A percentile compares a stretch with the other conserved stretches of the same genome.
These are phyloP conservation scores for Clonostachys rhizophaga DNA, from an alignment of 2,329 filamentous ascomycete species.

Conservation along the genomic window DNA sequence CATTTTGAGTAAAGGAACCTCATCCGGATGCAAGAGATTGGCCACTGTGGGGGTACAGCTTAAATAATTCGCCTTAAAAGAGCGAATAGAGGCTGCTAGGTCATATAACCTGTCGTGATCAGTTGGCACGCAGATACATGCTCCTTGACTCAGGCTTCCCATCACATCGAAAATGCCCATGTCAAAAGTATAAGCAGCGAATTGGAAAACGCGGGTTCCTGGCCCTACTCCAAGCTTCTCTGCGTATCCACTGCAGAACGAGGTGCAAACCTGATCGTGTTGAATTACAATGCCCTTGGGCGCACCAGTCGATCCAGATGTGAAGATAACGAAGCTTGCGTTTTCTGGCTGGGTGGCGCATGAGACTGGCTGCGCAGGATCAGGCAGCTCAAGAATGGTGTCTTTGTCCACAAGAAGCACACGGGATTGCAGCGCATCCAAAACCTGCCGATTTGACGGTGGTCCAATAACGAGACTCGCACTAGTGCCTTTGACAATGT, in stretches of 20 bases:
- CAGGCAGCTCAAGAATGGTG: not conserved
- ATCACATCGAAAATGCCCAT: slow-evolving; percentile 26
- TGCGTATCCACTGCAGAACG: not conserved
- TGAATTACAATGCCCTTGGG: slow-evolving; percentile 8
- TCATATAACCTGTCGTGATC: slow-evolving; percentile 8
- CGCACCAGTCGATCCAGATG: slow-evolving; percentile 7
- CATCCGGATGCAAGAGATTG: not conserved
- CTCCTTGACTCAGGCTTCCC: slow-evolving; percentile 10
- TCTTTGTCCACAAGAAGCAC: not conserved
- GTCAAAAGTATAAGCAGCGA: slow-evolving; percentile 46
- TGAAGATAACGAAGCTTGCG: slow-evolving; percentile 7
- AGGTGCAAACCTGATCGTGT: slow-evolving; percentile 7
- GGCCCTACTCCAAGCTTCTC: not conserved
- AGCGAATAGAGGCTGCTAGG: not conserved
- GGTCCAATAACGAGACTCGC: slow-evolving; percentile 6
- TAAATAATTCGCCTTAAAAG: not conserved
- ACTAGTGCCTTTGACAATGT: slow-evolving; percentile 3
- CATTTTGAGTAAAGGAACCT: slow-evolving; percentile 1
- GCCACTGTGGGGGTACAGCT: slow-evolving; percentile 2
- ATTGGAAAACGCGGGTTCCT: slow-evolving; percentile 45
- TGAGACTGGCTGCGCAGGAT: not conserved
- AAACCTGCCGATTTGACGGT: not conserved
- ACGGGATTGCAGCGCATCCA: not conserved
- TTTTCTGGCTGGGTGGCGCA: not conserved
- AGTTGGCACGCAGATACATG: slow-evolving; percentile 11